Percentiles rank a stretch among this genome's conserved stretches.
phyloP scores from a whole-genome alignment of 768 basidiomycete genomes.

The Rhodotorula sphaerocarpa region DNA sequence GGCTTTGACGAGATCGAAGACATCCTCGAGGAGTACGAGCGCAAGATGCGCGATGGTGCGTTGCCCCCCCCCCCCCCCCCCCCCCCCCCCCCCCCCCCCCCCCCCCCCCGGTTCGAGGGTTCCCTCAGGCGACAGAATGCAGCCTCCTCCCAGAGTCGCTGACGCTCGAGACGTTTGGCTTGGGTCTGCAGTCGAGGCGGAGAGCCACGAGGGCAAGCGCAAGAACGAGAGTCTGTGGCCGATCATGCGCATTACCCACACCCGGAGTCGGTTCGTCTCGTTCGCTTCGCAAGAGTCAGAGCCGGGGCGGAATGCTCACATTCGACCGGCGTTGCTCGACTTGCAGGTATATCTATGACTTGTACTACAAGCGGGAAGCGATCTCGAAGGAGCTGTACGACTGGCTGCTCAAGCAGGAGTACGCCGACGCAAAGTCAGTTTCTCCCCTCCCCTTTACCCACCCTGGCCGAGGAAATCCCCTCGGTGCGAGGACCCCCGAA shows the following conservation, averaged over 20 bases:
- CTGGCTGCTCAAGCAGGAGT: constrained; percentile 94
- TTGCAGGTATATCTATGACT: constrained; percentile 84
- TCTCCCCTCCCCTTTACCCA: not conserved
- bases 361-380: constrained; percentile 97
- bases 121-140: too few relatives aligned
- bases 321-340: not conserved
- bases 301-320: not conserved
- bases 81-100: too few relatives aligned
- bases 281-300: too few relatives aligned
- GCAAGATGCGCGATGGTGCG: constrained; percentile 91
- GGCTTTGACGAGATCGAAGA: constrained; percentile 73
- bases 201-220: constrained; percentile 96
- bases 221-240: constrained; percentile 90
- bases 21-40: constrained; percentile 96
- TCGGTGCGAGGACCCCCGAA: not conserved
- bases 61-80: not conserved
- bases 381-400: constrained; percentile 80
- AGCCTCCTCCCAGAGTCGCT: too few relatives aligned
- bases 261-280: constrained; percentile 58
- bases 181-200: constrained; percentile 67
- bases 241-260: constrained; percentile 95
- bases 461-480: not conserved
- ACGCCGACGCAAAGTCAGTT: constrained; percentile 88
- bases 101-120: too few relatives aligned
- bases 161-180: too few relatives aligned